Evolutionary conservation across 2,329 filamentous ascomycete genomes (phyloP).

Genomic region (Exophiala dermatitidis): DNA sequence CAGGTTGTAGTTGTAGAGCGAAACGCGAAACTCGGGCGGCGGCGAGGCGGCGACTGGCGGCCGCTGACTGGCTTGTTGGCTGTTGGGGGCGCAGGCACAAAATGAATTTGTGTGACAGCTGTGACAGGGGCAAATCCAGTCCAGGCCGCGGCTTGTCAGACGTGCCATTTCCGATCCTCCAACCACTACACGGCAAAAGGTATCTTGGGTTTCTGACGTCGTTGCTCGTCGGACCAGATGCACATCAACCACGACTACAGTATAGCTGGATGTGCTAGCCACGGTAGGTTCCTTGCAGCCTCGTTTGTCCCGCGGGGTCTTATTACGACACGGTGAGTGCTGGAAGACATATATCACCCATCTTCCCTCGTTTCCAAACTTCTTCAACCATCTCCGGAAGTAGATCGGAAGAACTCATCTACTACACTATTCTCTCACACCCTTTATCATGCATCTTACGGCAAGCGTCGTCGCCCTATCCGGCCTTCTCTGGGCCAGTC

Average conservation of each 20-base stretch:
- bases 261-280: too few species aligned
- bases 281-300: too few species aligned
- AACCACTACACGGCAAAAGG: background rate
- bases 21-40: background rate
- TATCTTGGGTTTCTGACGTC: background rate
- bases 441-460: background rate
- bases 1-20: slow-evolving; percentile 6
- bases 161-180: background rate
- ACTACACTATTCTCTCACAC: background rate
- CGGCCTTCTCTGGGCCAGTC: slow-evolving; percentile 3
- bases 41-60: background rate
- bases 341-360: too few species aligned
- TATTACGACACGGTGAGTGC: background rate
- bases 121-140: background rate
- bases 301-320: background rate
- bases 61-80: background rate
- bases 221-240: background rate
- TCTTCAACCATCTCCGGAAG: too few species aligned
- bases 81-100: background rate
- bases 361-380: too few species aligned
- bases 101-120: slow-evolving; percentile 1
- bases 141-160: background rate
- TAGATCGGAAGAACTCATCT: background rate
- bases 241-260: background rate
- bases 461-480: background rate